Percentiles rank a stretch among this genome's conserved stretches.
phyloP scores from a whole-genome alignment of 2,329 filamentous ascomycete species.

The Curvularia spicifera region DNA sequence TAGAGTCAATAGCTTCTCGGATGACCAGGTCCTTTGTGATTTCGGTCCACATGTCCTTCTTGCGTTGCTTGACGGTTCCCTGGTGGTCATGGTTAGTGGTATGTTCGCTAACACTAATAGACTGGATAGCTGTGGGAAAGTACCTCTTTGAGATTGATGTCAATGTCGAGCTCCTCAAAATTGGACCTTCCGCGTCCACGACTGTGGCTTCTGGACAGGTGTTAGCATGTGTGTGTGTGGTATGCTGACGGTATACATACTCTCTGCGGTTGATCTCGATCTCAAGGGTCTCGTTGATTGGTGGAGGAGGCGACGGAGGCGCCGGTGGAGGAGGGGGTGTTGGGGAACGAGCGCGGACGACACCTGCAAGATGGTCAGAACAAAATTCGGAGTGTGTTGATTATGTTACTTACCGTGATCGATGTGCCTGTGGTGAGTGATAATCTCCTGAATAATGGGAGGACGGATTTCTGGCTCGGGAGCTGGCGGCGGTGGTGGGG shows the following conservation, averaged over 20 bases:
- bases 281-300: conserved; percentile 61
- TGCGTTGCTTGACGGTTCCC: conserved; percentile 44
- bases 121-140: conserved; percentile 49
- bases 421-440: conserved; percentile 85
- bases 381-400: neutral
- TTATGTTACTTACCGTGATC: conserved; percentile 72
- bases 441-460: conserved; percentile 84
- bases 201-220: conserved; percentile 36
- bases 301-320: conserved; percentile 54
- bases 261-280: conserved; percentile 61
- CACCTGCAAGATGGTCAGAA: conserved; percentile 40
- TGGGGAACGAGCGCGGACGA: conserved; percentile 56
- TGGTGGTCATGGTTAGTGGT: conserved; percentile 53
- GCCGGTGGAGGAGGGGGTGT: conserved; percentile 56
- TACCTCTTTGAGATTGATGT: conserved; percentile 64
- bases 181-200: conserved; percentile 51
- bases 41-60: conserved; percentile 83
- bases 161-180: conserved; percentile 69
- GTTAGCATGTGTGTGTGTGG: conserved; percentile 13
- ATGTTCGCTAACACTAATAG: conserved; percentile 64
- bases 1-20: conserved; percentile 82
- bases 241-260: conserved; percentile 44
- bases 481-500: conserved; percentile 56
- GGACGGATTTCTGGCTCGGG: conserved; percentile 74
- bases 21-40: conserved; percentile 92